Evolutionary conservation across 2,329 filamentous ascomycete genomes (phyloP).

Genomic region (Phialophora verrucosa): DNA sequence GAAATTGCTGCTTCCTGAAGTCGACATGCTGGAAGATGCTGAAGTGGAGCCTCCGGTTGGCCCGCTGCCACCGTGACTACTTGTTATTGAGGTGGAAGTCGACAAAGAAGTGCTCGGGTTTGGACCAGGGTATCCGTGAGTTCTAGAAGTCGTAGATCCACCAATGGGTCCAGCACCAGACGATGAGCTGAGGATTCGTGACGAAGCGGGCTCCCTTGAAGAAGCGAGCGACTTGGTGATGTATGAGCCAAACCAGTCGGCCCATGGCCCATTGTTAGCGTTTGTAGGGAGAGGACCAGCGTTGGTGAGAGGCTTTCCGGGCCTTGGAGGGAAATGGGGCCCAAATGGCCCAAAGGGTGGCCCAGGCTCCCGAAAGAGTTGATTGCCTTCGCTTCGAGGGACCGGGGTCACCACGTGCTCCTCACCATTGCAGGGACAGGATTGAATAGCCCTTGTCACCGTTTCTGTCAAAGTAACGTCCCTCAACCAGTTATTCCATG

Average conservation of each 20-base stretch:
- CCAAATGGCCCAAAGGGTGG: constrained; percentile 7
- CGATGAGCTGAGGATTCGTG: constrained; percentile 45
- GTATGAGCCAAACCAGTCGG: constrained; percentile 16
- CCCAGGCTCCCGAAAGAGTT: background rate
- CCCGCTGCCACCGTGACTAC: background rate
- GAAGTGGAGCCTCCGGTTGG: background rate
- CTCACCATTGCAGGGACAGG: constrained; percentile 34
- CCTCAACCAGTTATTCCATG: constrained; percentile 27
- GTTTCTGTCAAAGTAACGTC: constrained; percentile 32
- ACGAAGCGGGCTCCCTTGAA: background rate
- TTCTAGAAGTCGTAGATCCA: constrained; percentile 7
- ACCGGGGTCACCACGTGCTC: constrained; percentile 18
- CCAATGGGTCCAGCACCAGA: constrained; percentile 16
- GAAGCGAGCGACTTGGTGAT: background rate
- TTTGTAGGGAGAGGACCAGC: constrained; percentile 22
- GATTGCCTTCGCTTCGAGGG: constrained; percentile 8
- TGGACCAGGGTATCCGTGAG: constrained; percentile 3
- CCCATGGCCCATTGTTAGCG: constrained; percentile 20
- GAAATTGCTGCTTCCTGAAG: background rate
- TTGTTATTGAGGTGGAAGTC: constrained; percentile 5
- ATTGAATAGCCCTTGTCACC: constrained; percentile 23
- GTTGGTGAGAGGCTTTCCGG: background rate
- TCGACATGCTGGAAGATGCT: background rate
- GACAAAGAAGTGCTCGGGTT: constrained; percentile 4
- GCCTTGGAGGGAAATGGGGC: background rate